These are phyloP conservation scores for Podila verticillata DNA, from an alignment of 192 early-diverging fungal genomes.

Conservation along the genomic window DNA sequence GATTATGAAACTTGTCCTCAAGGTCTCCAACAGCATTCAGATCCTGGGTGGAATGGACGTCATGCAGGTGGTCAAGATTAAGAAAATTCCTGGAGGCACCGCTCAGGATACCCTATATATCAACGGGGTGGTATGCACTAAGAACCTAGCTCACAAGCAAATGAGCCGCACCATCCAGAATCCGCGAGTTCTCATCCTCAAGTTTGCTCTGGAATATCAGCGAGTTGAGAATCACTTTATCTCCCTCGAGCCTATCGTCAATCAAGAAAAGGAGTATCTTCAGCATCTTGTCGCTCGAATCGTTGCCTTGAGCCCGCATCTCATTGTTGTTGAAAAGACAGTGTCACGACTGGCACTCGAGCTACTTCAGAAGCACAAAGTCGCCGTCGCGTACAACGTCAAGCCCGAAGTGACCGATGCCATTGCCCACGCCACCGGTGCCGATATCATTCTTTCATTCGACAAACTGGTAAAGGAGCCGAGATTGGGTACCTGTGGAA, in stretches of 20 bases:
- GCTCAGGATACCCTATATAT: conserved; percentile 87
- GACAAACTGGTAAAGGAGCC: conserved; percentile 73
- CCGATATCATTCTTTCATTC: conserved; percentile 83
- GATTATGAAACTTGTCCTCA: conserved; percentile 74
- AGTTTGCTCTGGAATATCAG: conserved; percentile 88
- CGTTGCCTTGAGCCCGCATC: conserved; percentile 74
- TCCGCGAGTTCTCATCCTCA: conserved; percentile 88
- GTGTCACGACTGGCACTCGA: conserved; percentile 90
- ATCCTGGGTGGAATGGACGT: conserved; percentile 73
- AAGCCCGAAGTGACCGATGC: conserved; percentile 88
- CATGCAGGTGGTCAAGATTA: conserved; percentile 92
- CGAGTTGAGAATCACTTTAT: conserved; percentile 78
- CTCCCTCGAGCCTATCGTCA: conserved; percentile 81
- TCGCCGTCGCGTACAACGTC: conserved; percentile 88
- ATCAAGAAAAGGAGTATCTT: conserved; percentile 87
- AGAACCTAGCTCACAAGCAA: conserved; percentile 89
- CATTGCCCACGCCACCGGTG: conserved; percentile 87
- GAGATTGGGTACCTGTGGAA: conserved; percentile 80
- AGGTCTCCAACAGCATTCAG: conserved; percentile 79
- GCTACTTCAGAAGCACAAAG: conserved; percentile 76
- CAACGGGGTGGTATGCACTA: conserved; percentile 92
- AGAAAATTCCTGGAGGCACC: conserved; percentile 90
- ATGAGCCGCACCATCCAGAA: conserved; percentile 76
- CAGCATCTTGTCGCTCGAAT: conserved; percentile 83
- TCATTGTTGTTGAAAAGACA: conserved; percentile 85